Percentiles rank a stretch among this genome's conserved stretches.
Evolutionary conservation across 1,284 basidiomycete genomes (phyloP).

Genomic region (Rhodofomes roseus): DNA sequence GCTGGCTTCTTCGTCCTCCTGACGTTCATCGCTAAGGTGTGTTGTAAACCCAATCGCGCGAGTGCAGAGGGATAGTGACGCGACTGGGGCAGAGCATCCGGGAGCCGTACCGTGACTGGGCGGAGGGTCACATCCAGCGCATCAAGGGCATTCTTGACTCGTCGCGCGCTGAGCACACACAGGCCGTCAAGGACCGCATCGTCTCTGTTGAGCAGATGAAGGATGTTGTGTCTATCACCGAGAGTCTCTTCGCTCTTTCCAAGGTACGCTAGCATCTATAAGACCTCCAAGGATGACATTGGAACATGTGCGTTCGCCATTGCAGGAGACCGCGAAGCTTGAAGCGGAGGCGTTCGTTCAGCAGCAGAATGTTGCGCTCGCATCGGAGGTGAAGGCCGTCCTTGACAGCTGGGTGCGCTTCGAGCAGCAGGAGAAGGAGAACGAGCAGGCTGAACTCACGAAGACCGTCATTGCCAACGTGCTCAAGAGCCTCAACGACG

Average conservation of each 20-base stretch:
- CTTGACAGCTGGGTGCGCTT: slow-evolving; percentile 98
- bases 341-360: slow-evolving; percentile 92
- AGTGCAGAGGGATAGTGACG: background rate
- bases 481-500: slow-evolving; percentile 78
- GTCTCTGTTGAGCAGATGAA: slow-evolving; percentile 89
- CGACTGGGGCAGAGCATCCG: slow-evolving; percentile 34
- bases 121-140: slow-evolving; percentile 80
- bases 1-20: slow-evolving; percentile 87
- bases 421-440: slow-evolving; percentile 96
- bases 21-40: slow-evolving; percentile 78
- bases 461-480: slow-evolving; percentile 88
- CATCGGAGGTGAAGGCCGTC: slow-evolving; percentile 89
- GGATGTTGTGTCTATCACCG: slow-evolving; percentile 88
- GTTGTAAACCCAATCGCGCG: background rate
- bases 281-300: background rate
- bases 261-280: slow-evolving; percentile 54
- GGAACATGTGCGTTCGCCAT: background rate
- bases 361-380: slow-evolving; percentile 84
- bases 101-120: slow-evolving; percentile 93
- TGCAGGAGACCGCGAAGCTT: slow-evolving; percentile 86
- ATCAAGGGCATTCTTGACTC: slow-evolving; percentile 82
- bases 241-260: slow-evolving; percentile 89
- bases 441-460: slow-evolving; percentile 90
- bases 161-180: slow-evolving; percentile 87
- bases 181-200: slow-evolving; percentile 92